phyloP scores from a whole-genome alignment of 345 rosid species.

The Salix suchowensis region DNA sequence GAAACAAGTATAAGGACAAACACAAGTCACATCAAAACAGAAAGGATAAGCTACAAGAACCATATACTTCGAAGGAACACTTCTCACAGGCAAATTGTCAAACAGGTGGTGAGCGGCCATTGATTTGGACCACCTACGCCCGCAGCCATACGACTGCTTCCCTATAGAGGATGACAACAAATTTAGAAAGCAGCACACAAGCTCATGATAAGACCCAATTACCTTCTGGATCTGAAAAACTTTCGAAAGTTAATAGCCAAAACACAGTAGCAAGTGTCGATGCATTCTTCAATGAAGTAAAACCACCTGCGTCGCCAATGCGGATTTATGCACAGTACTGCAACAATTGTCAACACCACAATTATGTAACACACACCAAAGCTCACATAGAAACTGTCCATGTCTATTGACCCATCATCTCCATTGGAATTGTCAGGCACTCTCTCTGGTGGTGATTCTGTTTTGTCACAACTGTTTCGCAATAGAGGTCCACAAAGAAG shows the following conservation, averaged over 20 bases:
- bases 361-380: neutral
- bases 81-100: no score
- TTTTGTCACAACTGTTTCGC: neutral
- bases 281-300: neutral
- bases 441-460: neutral
- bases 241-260: neutral
- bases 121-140: no score
- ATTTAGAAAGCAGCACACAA: neutral
- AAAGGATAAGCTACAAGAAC: no score
- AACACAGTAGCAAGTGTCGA: neutral
- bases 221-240: neutral
- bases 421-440: neutral
- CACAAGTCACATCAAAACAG: no score
- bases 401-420: constrained; percentile 4
- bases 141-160: no score
- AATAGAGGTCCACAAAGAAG: constrained; percentile 28
- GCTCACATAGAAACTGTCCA: constrained; percentile 2
- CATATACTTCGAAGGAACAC: no score
- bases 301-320: constrained; percentile 11
- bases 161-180: neutral
- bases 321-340: constrained; percentile 9
- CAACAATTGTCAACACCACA: neutral
- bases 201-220: neutral
- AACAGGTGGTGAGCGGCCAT: no score
- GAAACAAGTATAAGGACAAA: no score